Evolutionary conservation across 2,329 filamentous ascomycete genomes (phyloP).

Genomic region (Apiospora aurea): DNA sequence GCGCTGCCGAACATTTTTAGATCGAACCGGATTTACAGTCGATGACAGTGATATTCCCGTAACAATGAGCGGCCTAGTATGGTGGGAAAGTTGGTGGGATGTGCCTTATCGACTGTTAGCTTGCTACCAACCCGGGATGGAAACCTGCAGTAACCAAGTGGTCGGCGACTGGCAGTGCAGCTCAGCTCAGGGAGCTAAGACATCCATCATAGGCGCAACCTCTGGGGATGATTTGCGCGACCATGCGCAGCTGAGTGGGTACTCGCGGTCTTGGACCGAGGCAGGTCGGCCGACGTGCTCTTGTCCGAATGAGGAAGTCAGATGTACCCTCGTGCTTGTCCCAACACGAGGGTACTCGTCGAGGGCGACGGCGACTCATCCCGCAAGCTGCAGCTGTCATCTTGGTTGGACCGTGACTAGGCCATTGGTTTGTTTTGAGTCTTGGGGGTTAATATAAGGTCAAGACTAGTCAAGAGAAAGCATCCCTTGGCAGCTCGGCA

Average conservation of each 20-base stretch:
- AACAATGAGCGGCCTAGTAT: not conserved
- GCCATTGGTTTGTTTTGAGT: not conserved
- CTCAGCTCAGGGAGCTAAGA: slow-evolving; percentile 6
- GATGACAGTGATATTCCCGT: not conserved
- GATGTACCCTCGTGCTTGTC: not conserved
- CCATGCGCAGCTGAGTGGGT: not conserved
- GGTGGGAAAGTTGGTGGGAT: not conserved
- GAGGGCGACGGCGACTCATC: not conserved
- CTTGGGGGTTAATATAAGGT: slow-evolving; percentile 16
- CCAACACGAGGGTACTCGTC: not conserved
- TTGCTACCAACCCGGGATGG: not conserved
- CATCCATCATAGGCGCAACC: not conserved
- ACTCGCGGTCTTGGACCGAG: not conserved
- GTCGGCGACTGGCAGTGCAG: not conserved
- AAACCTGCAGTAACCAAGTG: not conserved
- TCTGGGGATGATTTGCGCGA: not conserved
- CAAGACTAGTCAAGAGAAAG: not conserved
- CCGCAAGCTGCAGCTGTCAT: not conserved
- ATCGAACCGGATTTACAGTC: not conserved
- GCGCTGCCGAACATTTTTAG: not conserved
- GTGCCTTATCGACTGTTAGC: not conserved
- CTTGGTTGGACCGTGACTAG: not conserved
- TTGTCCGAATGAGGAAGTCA: not conserved
- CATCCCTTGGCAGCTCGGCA: not conserved
- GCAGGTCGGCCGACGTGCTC: not conserved